A percentile compares a stretch with the other conserved stretches of the same genome.
Evolutionary conservation across 1,139 yeast species (phyloP).

Genomic region (Yamadazyma diddensiae): DNA sequence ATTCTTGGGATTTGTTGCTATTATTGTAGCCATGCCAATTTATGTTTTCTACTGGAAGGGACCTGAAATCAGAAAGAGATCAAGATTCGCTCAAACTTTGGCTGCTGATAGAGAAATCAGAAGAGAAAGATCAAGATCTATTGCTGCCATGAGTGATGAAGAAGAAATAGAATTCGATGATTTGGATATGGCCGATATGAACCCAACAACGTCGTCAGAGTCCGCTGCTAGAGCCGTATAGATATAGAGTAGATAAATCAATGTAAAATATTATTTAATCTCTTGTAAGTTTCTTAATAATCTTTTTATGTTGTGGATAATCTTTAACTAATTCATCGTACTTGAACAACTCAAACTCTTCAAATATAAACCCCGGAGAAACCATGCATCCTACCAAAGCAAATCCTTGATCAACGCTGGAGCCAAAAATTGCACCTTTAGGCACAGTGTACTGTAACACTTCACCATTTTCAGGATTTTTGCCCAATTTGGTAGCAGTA

Average conservation of each 20-base stretch:
- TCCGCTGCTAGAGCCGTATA: constrained; percentile 2
- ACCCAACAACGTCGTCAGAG: constrained; percentile 3
- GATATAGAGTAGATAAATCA: neutral
- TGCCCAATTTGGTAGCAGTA: constrained; percentile 14
- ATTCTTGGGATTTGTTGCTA: constrained; percentile 30
- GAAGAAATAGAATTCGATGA: constrained; percentile 14
- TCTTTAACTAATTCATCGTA: constrained; percentile 12
- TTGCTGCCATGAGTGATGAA: constrained; percentile 4
- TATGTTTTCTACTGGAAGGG: constrained; percentile 30
- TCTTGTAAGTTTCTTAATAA: constrained; percentile 15
- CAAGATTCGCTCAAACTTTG: constrained; percentile 28
- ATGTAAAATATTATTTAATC: neutral
- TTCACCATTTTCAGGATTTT: constrained; percentile 14
- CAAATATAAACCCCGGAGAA: constrained; percentile 19
- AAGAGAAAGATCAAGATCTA: constrained; percentile 11
- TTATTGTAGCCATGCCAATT: constrained; percentile 25
- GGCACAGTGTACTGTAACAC: constrained; percentile 18
- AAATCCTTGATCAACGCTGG: constrained; percentile 16
- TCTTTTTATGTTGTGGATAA: constrained; percentile 18
- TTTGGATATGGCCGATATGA: constrained; percentile 1
- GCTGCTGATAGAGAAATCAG: constrained; percentile 23
- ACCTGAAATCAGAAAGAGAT: constrained; percentile 22
- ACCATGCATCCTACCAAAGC: constrained; percentile 20
- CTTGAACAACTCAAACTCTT: constrained; percentile 17
- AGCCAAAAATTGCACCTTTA: constrained; percentile 18